phyloP scores from a whole-genome alignment of 2,329 filamentous ascomycete genomes.

The Eurotiales sp. region DNA sequence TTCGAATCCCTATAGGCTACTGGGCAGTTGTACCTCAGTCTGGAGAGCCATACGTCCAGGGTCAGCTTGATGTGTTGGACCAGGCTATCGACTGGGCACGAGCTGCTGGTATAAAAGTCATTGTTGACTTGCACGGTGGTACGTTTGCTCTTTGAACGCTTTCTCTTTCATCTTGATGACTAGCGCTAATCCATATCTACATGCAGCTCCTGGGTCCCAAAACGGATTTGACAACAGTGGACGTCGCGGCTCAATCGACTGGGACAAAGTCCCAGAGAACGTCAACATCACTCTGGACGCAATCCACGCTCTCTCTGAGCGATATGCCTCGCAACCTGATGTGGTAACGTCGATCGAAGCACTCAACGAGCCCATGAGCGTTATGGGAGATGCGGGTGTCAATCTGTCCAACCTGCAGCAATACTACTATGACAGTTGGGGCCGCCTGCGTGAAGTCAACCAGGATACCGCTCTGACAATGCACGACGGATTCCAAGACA shows the following conservation, averaged over 20 bases:
- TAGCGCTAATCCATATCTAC: neutral
- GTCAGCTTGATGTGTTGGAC: conserved; percentile 57
- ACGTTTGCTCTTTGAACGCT: conserved; percentile 23
- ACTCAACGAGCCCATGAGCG: conserved; percentile 41
- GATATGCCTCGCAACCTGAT: conserved; percentile 57
- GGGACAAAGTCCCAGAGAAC: conserved; percentile 33
- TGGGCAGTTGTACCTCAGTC: conserved; percentile 56
- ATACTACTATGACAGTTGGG: conserved; percentile 55
- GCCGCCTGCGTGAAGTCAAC: conserved; percentile 42
- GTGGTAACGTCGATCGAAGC: conserved; percentile 53
- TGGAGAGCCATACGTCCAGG: conserved; percentile 60
- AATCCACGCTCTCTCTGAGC: conserved; percentile 54
- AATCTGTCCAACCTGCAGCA: conserved; percentile 45
- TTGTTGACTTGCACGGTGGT: conserved; percentile 67
- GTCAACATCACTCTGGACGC: conserved; percentile 46
- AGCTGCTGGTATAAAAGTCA: conserved; percentile 56
- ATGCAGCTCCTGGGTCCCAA: conserved; percentile 55
- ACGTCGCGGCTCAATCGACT: conserved; percentile 36
- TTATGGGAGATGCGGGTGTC: conserved; percentile 30
- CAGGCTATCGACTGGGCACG: conserved; percentile 58
- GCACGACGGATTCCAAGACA: conserved; percentile 45
- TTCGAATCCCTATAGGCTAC: conserved; percentile 64
- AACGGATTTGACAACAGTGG: conserved; percentile 68
- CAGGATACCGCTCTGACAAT: conserved; percentile 52
- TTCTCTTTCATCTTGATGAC: neutral